A percentile compares a stretch with the other conserved stretches of the same genome.
These are phyloP conservation scores for Cerioporus squamosus DNA, from an alignment of 1,284 basidiomycete genomes.

Conservation along the genomic window DNA sequence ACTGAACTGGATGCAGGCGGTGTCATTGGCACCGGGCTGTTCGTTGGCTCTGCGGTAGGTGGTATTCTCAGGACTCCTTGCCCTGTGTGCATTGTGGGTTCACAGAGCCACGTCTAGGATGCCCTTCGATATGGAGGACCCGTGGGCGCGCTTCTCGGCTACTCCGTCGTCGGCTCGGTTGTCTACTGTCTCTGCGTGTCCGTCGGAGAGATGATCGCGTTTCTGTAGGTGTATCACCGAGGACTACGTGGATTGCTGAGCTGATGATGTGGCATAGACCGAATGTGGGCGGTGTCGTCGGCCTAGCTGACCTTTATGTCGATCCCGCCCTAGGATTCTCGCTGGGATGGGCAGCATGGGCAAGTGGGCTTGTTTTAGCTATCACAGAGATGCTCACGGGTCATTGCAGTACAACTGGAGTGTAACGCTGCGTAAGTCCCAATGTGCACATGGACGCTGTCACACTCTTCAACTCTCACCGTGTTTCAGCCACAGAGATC, in stretches of 20 bases:
- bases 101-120: conserved; percentile 43
- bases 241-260: conserved; percentile 15
- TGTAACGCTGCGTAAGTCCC: conserved; percentile 33
- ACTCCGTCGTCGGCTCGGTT: conserved; percentile 51
- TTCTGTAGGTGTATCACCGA: conserved; percentile 23
- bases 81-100: no score
- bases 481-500: conserved; percentile 31
- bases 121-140: conserved; percentile 61
- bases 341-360: conserved; percentile 37
- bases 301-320: conserved; percentile 57
- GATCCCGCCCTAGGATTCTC: conserved; percentile 35
- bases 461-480: background rate
- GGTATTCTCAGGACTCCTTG: no score
- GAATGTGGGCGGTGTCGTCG: conserved; percentile 83
- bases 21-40: conserved; percentile 55
- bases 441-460: background rate
- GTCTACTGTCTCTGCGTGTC: conserved; percentile 45
- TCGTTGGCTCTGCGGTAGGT: conserved; percentile 41
- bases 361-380: conserved; percentile 5
- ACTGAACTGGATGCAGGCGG: conserved; percentile 33
- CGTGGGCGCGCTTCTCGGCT: conserved; percentile 67
- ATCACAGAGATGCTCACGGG: background rate
- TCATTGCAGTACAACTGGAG: conserved; percentile 35
- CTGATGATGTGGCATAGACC: conserved; percentile 47
- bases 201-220: conserved; percentile 38